These are phyloP conservation scores for Fusarium redolens DNA, from an alignment of 2,329 filamentous ascomycete genomes.

Conservation along the genomic window DNA sequence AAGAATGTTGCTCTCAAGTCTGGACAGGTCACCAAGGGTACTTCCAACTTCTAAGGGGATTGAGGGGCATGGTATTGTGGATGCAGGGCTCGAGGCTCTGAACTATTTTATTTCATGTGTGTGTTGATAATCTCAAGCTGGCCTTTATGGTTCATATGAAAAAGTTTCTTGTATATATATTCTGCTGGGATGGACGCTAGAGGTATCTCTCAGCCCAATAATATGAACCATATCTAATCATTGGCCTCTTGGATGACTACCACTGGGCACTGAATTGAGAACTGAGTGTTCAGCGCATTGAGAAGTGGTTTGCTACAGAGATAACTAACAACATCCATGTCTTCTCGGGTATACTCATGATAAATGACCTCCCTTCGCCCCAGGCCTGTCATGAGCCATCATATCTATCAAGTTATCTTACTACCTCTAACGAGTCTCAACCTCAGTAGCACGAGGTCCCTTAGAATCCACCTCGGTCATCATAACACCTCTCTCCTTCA, in stretches of 20 bases:
- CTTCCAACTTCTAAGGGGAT: neutral
- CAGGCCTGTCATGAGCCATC: accelerated
- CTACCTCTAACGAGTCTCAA: neutral
- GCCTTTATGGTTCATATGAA: neutral
- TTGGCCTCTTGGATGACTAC: accelerated
- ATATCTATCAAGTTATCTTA: accelerated
- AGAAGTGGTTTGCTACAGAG: neutral
- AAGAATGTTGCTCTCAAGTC: conserved; percentile 19
- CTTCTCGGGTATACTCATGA: neutral
- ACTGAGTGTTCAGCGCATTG: accelerated
- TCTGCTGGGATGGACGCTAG: neutral
- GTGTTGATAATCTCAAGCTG: neutral
- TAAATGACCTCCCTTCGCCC: too few species aligned
- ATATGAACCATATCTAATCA: neutral
- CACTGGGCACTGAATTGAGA: accelerated
- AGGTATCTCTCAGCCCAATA: neutral
- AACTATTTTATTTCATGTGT: neutral
- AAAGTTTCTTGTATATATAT: conserved; percentile 23
- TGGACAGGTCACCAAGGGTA: conserved; percentile 12
- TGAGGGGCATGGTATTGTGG: neutral
- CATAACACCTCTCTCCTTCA: conserved; percentile 10
- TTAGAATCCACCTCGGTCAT: neutral
- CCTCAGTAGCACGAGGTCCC: neutral
- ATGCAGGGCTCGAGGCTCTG: neutral
- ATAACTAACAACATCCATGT: accelerated